phyloP scores from a whole-genome alignment of 495 filamentous ascomycete genomes.

The Penicillium samsonianum region DNA sequence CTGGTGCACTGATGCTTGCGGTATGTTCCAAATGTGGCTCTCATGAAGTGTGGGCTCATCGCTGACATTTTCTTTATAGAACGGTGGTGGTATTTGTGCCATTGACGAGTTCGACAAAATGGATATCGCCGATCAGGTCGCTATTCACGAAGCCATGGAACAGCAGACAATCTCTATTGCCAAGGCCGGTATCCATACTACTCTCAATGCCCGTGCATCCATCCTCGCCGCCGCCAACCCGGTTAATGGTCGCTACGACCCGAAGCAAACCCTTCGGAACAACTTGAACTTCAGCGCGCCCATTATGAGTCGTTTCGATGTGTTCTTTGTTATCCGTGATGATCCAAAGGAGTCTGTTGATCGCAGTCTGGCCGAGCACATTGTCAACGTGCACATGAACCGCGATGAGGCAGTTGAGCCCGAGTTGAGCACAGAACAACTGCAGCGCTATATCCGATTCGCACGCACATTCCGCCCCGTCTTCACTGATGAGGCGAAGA shows the following conservation, averaged over 20 bases:
- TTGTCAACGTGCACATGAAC: constrained; percentile 90
- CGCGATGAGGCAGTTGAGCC: constrained; percentile 88
- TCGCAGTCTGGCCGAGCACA: constrained; percentile 87
- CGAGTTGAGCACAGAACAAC: constrained; percentile 92
- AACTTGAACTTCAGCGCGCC: constrained; percentile 99
- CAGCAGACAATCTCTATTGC: constrained; percentile 99
- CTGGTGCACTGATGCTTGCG: constrained; percentile 95
- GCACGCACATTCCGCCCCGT: constrained; percentile 92
- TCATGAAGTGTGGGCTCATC: background rate
- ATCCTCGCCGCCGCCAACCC: constrained; percentile 98
- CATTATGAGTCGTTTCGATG: constrained; percentile 98
- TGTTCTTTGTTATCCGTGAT: constrained; percentile 98
- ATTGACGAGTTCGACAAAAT: constrained; percentile 99
- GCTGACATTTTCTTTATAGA: constrained; percentile 25
- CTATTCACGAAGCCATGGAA: constrained; percentile 99
- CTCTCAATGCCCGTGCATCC: constrained; percentile 89
- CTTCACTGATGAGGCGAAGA: constrained; percentile 85
- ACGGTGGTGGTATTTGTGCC: constrained; percentile 79
- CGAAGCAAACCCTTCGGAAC: constrained; percentile 85
- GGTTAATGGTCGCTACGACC: constrained; percentile 93
- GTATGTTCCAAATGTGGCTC: constrained; percentile 50
- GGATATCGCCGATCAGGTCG: constrained; percentile 96
- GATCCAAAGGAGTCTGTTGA: constrained; percentile 93
- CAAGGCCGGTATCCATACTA: constrained; percentile 98
- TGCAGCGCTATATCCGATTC: constrained; percentile 97